A percentile compares a stretch with the other conserved stretches of the same genome.
These are phyloP conservation scores for Fusarium domesticum DNA, from an alignment of 2,329 filamentous ascomycete genomes.

Conservation along the genomic window DNA sequence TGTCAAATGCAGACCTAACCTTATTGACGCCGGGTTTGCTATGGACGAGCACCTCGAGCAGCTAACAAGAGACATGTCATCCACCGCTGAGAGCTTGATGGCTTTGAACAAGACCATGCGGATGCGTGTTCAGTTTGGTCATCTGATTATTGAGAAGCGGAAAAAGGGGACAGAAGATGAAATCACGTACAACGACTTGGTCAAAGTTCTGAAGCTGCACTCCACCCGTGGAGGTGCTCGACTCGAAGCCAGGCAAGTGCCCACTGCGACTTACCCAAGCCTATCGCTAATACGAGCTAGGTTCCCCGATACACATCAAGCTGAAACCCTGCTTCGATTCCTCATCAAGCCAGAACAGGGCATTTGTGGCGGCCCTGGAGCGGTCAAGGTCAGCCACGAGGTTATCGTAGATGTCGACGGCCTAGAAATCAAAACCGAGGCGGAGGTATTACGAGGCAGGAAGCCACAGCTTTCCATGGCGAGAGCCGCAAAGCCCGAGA, in stretches of 20 bases:
- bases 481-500: conserved; percentile 21
- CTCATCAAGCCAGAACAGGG: conserved; percentile 11
- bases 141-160: conserved; percentile 25
- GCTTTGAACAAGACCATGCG: conserved; percentile 25
- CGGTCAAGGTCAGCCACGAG: conserved; percentile 16
- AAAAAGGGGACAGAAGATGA: conserved; percentile 25
- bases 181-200: conserved; percentile 26
- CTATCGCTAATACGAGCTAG: conserved; percentile 14
- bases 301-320: conserved; percentile 10
- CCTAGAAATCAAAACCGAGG: conserved; percentile 23
- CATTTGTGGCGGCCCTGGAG: conserved; percentile 13
- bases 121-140: conserved; percentile 36
- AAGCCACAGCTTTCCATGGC: conserved; percentile 23
- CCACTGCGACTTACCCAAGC: neutral
- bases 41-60: conserved; percentile 19
- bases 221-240: conserved; percentile 30
- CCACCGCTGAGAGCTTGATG: conserved; percentile 26
- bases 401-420: conserved; percentile 20
- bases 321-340: conserved; percentile 16
- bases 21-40: conserved; percentile 5
- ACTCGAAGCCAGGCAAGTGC: conserved; percentile 29
- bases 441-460: conserved; percentile 3
- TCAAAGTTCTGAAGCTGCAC: conserved; percentile 27
- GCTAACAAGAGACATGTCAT: conserved; percentile 19
- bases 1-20: neutral